Base-by-base conservation (phyloP, 2,329 filamentous ascomycete genomes). In the Ilyonectria robusta region DNA sequence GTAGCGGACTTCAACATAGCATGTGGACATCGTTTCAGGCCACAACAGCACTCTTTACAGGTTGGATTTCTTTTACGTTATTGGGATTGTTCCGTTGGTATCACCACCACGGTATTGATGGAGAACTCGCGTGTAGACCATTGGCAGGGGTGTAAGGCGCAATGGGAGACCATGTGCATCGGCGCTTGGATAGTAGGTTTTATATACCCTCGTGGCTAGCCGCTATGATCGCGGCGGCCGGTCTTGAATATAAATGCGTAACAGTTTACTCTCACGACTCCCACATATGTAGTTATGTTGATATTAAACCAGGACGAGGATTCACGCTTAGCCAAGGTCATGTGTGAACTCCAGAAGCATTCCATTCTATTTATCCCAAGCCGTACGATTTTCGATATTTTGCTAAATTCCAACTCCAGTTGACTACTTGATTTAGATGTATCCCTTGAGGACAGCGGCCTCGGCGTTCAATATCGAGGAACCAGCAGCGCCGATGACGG, bases 381-480 rank as follows among this genome's bases (percentile, higher is more conserved):
- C 58, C 40, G 46, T 61, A 56, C 13, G 26, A 54, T 44, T 62
- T 66, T 62, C 56, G 29, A 57, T 47, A 33, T 56, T 33, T 54
- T 23, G 19, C 48, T 56, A 31, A 31, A 29, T 37, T 19, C 19
- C 23, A 42, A 50, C 42, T 54, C 46, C 37, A 21, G 6, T 19
- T 29, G n/a, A n/a, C 31, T 37, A 53, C 31, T 4, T 37, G 10
- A 11, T 58, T 80, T 85, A 94, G 70, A 95, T 86, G 77, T 92
- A 94, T 6, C 95, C 95, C 85, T 97, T 97, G 72, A 98, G 88
- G 11, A 97, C 91, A 26, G 94, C 94, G 31, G 94, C 94, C 81
- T 98, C 95, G 31, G 95, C 94, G 77, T 98, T 98, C 75, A 98
- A 82, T 82, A 98, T 97, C 35, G 94, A 97, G 2, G 94, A 97